A percentile compares a stretch with the other conserved stretches of the same genome.
Evolutionary conservation across 148 eudicot genomes (phyloP).

Genomic region (Spergularia bocconei): DNA sequence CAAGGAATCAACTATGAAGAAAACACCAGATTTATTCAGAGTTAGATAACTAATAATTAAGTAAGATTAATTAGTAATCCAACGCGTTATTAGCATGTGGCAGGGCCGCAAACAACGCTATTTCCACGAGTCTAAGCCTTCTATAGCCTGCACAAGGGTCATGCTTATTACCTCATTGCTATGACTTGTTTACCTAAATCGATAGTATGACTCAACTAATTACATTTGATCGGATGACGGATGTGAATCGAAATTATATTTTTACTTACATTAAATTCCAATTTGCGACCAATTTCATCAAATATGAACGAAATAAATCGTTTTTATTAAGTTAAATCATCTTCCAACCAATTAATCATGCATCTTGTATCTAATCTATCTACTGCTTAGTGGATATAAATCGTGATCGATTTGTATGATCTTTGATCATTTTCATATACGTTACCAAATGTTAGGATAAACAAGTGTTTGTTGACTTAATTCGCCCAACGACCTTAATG

Average conservation of each 20-base stretch:
- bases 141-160: not conserved
- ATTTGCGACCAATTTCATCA: no score
- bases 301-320: no score
- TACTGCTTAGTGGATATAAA: not conserved
- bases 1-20: not conserved
- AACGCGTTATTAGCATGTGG: constrained; percentile 25
- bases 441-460: not conserved
- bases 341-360: no score
- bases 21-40: not conserved
- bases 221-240: no score
- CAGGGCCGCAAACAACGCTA: constrained; percentile 23
- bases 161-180: not conserved
- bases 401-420: not conserved
- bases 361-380: not conserved
- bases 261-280: no score
- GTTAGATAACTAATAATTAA: not conserved
- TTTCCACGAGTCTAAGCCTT: constrained; percentile 26
- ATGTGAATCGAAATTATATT: no score
- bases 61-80: not conserved
- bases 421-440: no score
- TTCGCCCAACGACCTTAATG: not conserved
- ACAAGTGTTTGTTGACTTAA: constrained; percentile 8
- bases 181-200: not conserved
- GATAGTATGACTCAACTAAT: no score
- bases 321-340: no score